A percentile compares a stretch with the other conserved stretches of the same genome.
Conservation (phyloP, 306 rosid genomes). For the Rosa multiflora region DNA sequence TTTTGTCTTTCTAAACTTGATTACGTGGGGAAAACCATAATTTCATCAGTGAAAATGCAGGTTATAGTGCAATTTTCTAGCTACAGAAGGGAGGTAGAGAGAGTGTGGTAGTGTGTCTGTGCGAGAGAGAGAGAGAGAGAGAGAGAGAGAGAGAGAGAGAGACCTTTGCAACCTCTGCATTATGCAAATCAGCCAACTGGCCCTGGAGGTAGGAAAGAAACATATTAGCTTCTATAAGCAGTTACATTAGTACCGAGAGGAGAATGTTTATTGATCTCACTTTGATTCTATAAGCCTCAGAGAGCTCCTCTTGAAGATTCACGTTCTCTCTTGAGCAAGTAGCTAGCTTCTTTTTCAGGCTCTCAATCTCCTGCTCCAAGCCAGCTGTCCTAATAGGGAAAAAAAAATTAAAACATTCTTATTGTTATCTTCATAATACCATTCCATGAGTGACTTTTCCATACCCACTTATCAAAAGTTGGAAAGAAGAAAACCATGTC, state of each 20-base stretch:
- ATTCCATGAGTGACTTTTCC: slow-evolving; percentile 10
- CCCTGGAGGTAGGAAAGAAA: slow-evolving; percentile 54
- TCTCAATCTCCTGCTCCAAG: slow-evolving; percentile 98
- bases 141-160: slow-evolving; percentile 14
- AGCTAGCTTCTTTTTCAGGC: slow-evolving; percentile 68
- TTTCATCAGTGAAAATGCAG: background rate
- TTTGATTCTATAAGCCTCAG: slow-evolving; percentile 94
- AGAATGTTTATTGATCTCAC: slow-evolving; percentile 42
- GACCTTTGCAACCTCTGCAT: slow-evolving; percentile 84
- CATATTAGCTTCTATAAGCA: slow-evolving; percentile 30
- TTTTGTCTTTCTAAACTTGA: background rate
- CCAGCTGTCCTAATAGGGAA: slow-evolving; percentile 88
- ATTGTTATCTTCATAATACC: slow-evolving; percentile 23
- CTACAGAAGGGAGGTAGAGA: background rate
- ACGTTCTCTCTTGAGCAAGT: slow-evolving; percentile 63
- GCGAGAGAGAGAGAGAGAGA: background rate
- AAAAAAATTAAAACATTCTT: slow-evolving; percentile 30
- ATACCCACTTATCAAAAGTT: background rate
- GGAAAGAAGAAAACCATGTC: background rate
- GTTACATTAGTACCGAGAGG: slow-evolving; percentile 9
- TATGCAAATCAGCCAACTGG: slow-evolving; percentile 88
- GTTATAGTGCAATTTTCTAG: background rate
- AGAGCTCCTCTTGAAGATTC: slow-evolving; percentile 92
- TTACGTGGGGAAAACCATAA: background rate
- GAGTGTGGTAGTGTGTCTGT: background rate